Evolutionary conservation across 768 basidiomycete species (phyloP).

Genomic region (Termitomyces sp.): DNA sequence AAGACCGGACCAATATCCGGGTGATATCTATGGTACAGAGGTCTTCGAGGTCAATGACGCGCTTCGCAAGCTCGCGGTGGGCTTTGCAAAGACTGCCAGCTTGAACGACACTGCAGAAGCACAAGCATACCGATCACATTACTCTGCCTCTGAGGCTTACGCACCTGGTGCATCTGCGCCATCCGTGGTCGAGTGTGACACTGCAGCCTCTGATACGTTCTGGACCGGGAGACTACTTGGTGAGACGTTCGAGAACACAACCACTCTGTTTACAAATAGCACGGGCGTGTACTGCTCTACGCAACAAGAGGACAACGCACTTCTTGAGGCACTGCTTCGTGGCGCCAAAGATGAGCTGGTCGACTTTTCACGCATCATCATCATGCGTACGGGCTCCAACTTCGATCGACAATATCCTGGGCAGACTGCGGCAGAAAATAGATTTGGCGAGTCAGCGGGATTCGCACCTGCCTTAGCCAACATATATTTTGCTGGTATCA

Average conservation of each 20-base stretch:
- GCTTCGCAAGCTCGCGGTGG: constrained; percentile 1
- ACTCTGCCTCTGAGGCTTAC: background rate
- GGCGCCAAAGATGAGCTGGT: constrained; percentile 4
- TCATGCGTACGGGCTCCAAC: constrained; percentile 9
- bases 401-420: constrained; percentile 9
- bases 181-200: constrained; percentile 10
- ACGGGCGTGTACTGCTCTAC: constrained; percentile 8
- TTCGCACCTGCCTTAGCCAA: background rate
- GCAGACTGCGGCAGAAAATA: constrained; percentile 5
- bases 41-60: constrained; percentile 11
- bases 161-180: constrained; percentile 3
- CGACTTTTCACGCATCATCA: constrained; percentile 7
- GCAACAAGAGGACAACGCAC: constrained; percentile 11
- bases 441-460: constrained; percentile 1
- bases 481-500: background rate
- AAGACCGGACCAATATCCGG: constrained; percentile 2
- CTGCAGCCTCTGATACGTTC: constrained; percentile 5
- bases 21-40: constrained; percentile 8
- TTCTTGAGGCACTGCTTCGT: constrained; percentile 6
- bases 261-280: constrained; percentile 5
- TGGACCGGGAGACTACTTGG: constrained; percentile 4
- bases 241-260: constrained; percentile 8
- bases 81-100: background rate
- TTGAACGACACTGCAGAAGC: constrained; percentile 2
- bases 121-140: background rate